These are phyloP conservation scores for Alternaria panax DNA, from an alignment of 2,329 filamentous ascomycete species.

Conservation along the genomic window DNA sequence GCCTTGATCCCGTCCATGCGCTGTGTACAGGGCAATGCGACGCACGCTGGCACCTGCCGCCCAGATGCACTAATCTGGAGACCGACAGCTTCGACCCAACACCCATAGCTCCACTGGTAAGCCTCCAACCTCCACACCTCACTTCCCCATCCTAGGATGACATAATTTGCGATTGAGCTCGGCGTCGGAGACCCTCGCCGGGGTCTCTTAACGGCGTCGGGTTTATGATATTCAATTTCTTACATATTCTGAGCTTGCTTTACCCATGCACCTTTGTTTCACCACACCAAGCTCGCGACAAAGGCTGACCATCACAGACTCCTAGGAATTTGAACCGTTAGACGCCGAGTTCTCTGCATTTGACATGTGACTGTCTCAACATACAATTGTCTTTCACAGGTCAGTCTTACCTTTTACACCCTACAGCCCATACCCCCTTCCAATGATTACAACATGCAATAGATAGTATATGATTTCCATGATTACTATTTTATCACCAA, in stretches of 20 bases:
- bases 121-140: slow-evolving; percentile 17
- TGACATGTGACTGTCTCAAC: not conserved
- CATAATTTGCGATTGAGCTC: slow-evolving; percentile 99
- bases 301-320: slow-evolving; percentile 12
- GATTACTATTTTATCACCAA: slow-evolving; percentile 69
- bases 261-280: not conserved
- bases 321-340: not conserved
- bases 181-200: slow-evolving; percentile 86
- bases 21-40: not conserved
- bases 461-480: slow-evolving; percentile 73
- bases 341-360: not conserved
- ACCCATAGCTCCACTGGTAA: slow-evolving; percentile 28
- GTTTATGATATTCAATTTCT: slow-evolving; percentile 91
- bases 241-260: slow-evolving; percentile 90
- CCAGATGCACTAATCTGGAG: not conserved
- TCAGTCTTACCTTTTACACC: slow-evolving; percentile 16
- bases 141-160: slow-evolving; percentile 70
- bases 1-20: not conserved
- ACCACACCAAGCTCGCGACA: not conserved
- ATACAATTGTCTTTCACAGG: slow-evolving; percentile 9
- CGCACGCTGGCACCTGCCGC: not conserved
- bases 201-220: slow-evolving; percentile 80
- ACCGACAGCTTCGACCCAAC: slow-evolving; percentile 7
- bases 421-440: slow-evolving; percentile 45
- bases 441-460: slow-evolving; percentile 72